Evolutionary conservation across 306 rosid genomes (phyloP).

Genomic region (Cyclanthera cordifolia): DNA sequence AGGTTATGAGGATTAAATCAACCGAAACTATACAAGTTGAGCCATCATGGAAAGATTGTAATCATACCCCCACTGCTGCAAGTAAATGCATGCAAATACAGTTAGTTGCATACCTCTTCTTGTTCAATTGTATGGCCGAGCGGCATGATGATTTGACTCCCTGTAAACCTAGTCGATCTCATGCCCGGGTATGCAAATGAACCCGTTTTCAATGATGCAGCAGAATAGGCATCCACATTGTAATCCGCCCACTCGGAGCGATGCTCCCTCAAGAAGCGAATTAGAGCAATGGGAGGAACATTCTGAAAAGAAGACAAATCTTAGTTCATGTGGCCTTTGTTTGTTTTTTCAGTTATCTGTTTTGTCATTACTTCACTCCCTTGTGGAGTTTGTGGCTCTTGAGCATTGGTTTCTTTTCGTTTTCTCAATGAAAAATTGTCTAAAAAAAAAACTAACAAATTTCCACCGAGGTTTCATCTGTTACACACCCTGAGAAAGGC

Average conservation of each 20-base stretch:
- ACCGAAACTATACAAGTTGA: background rate
- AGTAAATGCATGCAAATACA: background rate
- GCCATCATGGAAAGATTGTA: too few relatives aligned
- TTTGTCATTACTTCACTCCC: too few relatives aligned
- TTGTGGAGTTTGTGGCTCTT: too few relatives aligned
- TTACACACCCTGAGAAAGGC: background rate
- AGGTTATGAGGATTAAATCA: background rate
- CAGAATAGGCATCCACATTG: constrained; percentile 80
- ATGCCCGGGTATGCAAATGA: constrained; percentile 69
- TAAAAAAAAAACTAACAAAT: background rate
- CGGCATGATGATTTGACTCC: constrained; percentile 92
- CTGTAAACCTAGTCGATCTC: constrained; percentile 85
- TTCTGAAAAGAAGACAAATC: constrained; percentile 30
- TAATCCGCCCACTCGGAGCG: constrained; percentile 99
- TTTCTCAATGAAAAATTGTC: too few relatives aligned
- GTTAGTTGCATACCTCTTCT: constrained; percentile 47
- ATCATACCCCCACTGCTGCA: background rate
- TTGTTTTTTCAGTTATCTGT: too few relatives aligned
- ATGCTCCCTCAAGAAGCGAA: constrained; percentile 88
- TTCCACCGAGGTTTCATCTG: background rate
- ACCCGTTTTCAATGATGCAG: constrained; percentile 62
- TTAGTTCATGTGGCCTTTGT: too few relatives aligned
- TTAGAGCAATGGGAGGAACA: constrained; percentile 75
- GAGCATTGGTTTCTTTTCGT: too few relatives aligned
- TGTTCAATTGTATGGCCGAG: constrained; percentile 91